Conservation (phyloP, 2,329 filamentous ascomycete species). For the Helicocarpus griseus region DNA sequence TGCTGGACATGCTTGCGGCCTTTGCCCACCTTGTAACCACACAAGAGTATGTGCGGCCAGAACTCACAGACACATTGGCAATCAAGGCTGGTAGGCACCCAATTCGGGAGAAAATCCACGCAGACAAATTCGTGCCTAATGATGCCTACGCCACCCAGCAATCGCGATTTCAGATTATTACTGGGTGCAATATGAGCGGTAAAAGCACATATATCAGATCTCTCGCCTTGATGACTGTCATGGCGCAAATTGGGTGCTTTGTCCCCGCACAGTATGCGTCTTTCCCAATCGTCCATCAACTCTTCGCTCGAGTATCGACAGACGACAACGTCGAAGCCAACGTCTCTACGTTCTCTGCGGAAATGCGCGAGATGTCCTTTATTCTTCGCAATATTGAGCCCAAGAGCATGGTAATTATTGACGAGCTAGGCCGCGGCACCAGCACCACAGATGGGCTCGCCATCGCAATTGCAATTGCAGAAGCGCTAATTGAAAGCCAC, state of each 20-base stretch:
- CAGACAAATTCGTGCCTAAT: slow-evolving; percentile 68
- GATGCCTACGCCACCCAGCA: slow-evolving; percentile 78
- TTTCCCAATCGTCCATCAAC: slow-evolving; percentile 67
- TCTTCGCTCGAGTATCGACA: slow-evolving; percentile 80
- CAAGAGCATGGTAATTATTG: slow-evolving; percentile 71
- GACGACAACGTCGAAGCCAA: slow-evolving; percentile 86
- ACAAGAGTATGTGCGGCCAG: slow-evolving; percentile 58
- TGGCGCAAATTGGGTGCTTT: slow-evolving; percentile 89
- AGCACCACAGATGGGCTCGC: slow-evolving; percentile 80
- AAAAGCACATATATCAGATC: slow-evolving; percentile 93
- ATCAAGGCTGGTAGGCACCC: slow-evolving; percentile 69
- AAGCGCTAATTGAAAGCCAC: slow-evolving; percentile 70
- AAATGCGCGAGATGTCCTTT: slow-evolving; percentile 94
- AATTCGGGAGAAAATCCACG: slow-evolving; percentile 63
- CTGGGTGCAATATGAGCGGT: slow-evolving; percentile 95
- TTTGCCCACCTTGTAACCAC: slow-evolving; percentile 66
- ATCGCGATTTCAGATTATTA: slow-evolving; percentile 82
- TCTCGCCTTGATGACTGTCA: slow-evolving; percentile 73
- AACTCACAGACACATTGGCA: slow-evolving; percentile 58
- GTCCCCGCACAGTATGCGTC: slow-evolving; percentile 78
- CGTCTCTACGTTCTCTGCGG: slow-evolving; percentile 82
- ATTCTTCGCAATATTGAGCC: slow-evolving; percentile 75
- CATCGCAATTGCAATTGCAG: slow-evolving; percentile 82
- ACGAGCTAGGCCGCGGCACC: slow-evolving; percentile 86
- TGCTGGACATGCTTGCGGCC: slow-evolving; percentile 74